Percentiles rank a stretch among this genome's conserved stretches.
Evolutionary conservation across 805 yeast species (phyloP).

Genomic region (Cyberlindnera amylophila): DNA sequence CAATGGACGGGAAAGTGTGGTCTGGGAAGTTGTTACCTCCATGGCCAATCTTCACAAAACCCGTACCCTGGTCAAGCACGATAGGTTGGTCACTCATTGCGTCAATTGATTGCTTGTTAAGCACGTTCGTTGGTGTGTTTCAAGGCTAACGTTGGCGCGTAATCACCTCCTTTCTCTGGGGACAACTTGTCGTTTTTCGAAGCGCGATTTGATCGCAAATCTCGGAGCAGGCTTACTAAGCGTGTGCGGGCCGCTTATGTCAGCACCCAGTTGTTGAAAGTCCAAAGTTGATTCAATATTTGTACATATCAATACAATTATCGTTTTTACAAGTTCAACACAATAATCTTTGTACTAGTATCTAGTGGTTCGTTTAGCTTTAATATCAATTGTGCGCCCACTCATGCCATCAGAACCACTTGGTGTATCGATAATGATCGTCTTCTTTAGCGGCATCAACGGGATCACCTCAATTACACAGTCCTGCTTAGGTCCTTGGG

Average conservation of each 20-base stretch:
- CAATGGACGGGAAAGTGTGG: conserved; percentile 93
- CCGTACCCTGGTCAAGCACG: conserved; percentile 98
- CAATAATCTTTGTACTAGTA: not conserved
- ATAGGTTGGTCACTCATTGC: conserved; percentile 26
- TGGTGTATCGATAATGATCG: conserved; percentile 16
- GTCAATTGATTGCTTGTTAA: not conserved
- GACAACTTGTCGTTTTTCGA: not conserved
- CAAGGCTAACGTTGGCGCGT: not conserved
- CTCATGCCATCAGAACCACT: conserved; percentile 1
- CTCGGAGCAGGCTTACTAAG: not conserved
- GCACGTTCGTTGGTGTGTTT: not conserved
- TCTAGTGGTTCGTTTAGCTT: conserved; percentile 16
- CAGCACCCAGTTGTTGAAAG: too few relatives aligned
- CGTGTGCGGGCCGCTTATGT: not conserved
- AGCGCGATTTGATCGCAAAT: too few relatives aligned
- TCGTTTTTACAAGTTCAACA: not conserved
- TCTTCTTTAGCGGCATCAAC: conserved; percentile 15
- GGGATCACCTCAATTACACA: conserved; percentile 14
- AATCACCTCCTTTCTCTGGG: conserved; percentile 6
- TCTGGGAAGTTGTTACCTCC: conserved; percentile 98
- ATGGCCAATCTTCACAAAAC: conserved; percentile 94
- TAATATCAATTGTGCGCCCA: conserved; percentile 18
- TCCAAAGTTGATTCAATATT: too few relatives aligned
- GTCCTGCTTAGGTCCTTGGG: conserved; percentile 1
- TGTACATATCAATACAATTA: not conserved